These are phyloP conservation scores for Xylaria grammica DNA, from an alignment of 495 filamentous ascomycete species.

Conservation along the genomic window DNA sequence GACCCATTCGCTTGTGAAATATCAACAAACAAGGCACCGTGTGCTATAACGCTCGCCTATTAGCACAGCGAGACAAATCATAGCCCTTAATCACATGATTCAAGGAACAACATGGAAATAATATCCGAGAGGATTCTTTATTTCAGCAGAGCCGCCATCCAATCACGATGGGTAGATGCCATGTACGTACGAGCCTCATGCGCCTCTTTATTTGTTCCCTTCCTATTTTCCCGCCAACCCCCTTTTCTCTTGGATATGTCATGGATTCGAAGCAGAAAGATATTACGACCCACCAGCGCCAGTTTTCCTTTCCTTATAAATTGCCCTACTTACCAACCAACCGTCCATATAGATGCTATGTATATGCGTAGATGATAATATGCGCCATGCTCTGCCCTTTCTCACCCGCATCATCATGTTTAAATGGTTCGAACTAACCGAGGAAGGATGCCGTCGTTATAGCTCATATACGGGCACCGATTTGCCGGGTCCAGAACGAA, in stretches of 20 bases:
- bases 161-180: neutral
- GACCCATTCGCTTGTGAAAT: no score
- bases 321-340: conserved; percentile 9
- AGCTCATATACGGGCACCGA: conserved; percentile 15
- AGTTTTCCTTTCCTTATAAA: conserved; percentile 20
- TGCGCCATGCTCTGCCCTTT: conserved; percentile 4
- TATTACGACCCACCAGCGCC: conserved; percentile 19
- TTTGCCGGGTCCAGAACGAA: conserved; percentile 2
- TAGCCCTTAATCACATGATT: neutral
- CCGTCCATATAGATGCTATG: conserved; percentile 21
- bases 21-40: no score
- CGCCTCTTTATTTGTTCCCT: neutral
- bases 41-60: no score
- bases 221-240: neutral
- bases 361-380: conserved; percentile 7
- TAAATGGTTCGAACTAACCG: neutral
- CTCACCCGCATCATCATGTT: neutral
- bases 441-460: conserved; percentile 18
- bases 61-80: no score
- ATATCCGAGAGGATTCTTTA: neutral
- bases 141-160: neutral
- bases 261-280: conserved; percentile 9
- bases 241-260: neutral
- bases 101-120: neutral
- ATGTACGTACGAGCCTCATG: neutral